Evolutionary conservation across 108 stramenopile genomes (phyloP), one percentile per base, ranked within the genome.

Genomic region (Thalassiosira profunda): DNA sequence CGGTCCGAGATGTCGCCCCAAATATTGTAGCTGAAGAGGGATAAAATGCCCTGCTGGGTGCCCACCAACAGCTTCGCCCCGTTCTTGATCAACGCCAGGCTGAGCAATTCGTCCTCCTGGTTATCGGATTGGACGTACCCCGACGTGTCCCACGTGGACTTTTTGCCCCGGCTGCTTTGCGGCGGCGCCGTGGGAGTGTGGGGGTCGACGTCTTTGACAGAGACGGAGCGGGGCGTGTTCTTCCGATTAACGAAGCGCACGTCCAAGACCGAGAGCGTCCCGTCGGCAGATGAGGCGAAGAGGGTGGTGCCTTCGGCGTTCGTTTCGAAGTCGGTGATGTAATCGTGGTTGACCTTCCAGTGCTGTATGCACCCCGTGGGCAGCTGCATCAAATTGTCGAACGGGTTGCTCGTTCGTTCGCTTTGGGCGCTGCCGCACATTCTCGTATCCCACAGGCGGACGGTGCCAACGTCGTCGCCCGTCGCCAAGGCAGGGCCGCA

Each of bases 1-100:
- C 97, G 86, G 77, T 97, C 97, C 26, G 88, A 81, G 23, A 89
- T 74, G 67, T 99, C 97, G n/a, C 93, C 95, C 98, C 98, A 99
- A 7, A 61, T 72, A 0, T 88, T 90, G 87, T 92, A 97, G 23
- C 81, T 82, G 73, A 90, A 99, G 21, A 98, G 54, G 20, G 81
- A 69, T 0, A 98, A 78, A 31, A 89, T 88, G 5, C 98, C 98
- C 31, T 90, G 83, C 56, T 96, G 91, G 12, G 93, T 91, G 7
- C 97, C 97, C 58, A 84, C 84, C 1, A 97, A 74, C 2, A 99
- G 78, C 61, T 96, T 98, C 31, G 67, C 71, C 6, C 94, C 93
- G 57, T 89, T 46, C 70, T 97, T 97, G 35, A 99, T 72, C 9
- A 97, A 64, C 7, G 57, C 43, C 0, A 98, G 31, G 26, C 86